Evolutionary conservation across 768 basidiomycete species (phyloP), one percentile per base, ranked within the genome.

Genomic region (Amanita jacksonii): DNA sequence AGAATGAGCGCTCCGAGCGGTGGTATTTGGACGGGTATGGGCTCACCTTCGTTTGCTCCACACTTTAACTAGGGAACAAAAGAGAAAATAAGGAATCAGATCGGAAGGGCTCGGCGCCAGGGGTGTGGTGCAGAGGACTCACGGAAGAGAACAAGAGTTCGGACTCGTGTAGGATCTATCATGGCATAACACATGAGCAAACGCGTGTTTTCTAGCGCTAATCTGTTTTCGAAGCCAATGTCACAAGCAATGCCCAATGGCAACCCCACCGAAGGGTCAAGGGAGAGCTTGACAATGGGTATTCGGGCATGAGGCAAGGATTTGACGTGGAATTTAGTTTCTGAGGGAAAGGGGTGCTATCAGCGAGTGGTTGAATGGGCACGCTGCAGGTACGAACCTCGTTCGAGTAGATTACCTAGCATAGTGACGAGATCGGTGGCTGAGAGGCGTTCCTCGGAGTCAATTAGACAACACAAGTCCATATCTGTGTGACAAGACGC

Each of bases 401-500:
- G 78, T 68, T 94, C 88, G 18, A 98, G 79, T 46, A 97, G 71
- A 63, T 92, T 85, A 35, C 90, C 92, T 35, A 97, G 76, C 79
- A 88, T 85, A 49, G 84, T 88, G 52, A 99, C 94, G 34, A 98
- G 77, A 72, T 97, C 88, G 32, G 84, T 73, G 9, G 94, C 83
- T 25, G 83, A 74, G 51, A 77, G 78, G 47, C 69, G 85, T 63
- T 81, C 81, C 46, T 81, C 75, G 7, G 87, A 85, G 62, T 94
- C 89, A 60, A 96, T 89, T 59, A 99, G 74, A 63, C 92, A 97
- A 60, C 93, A 97, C 25, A 99, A 69, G 65, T 99, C 94, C 94
- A 99, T 98, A 64, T 99, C 94, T 97, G 47, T 38, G n/a, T n/a
- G 46, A 24, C 10, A 25, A 23, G 24, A 16, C 43, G 49, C 23